Base-by-base conservation (phyloP, 306 rosid genomes). In the Pyrus bretschneideri region DNA sequence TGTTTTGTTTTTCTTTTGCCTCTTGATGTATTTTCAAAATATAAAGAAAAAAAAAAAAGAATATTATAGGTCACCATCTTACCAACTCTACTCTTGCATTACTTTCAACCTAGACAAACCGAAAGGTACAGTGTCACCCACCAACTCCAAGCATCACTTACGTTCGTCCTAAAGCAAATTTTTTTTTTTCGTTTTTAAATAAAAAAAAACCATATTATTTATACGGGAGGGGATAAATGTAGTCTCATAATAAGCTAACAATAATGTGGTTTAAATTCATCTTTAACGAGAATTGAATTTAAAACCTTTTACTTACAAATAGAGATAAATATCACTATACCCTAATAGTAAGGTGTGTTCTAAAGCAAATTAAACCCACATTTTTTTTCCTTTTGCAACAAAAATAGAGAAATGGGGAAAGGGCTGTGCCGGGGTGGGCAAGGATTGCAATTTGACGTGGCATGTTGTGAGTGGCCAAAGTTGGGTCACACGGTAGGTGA, bases 221-320 rank as follows among this genome's bases (percentile, higher is more conserved):
- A 6, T 6, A 35, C 0, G 0, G 40, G 0, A 30, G 4, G 4
- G 2, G 2, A 35, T 35, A 35, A 35, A 35, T 35, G 6, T 35
- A 6, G 0, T 1, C 0, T 1, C 2, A 35, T 35, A 6, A 35
- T 1, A 35, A 2, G 0, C 0, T 35, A 35, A 35, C 1, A 35
- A 35, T 35, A 35, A 35, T 1, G 0, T 35, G 0, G 0, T 5
- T 33, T 7, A 33, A 35, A 35, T 6, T 35, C 2, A 0, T 6
- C 0, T 35, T 35, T 35, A 35, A 0, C 1, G 0, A 35, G 0
- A 1, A 35, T 35, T 35, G 0, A 35, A 35, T 0, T 5, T 35
- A 35, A 35, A 33, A 5, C 1, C 6, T 33, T 0, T 33, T 5
- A 5, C 0, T 33, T 31, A 31, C 0, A 31, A 31, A 0, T 31